Evolutionary conservation across 371 early-diverging fungal species (phyloP), one percentile per base, ranked within the genome.

Genomic region (Zychaea mexicana): DNA sequence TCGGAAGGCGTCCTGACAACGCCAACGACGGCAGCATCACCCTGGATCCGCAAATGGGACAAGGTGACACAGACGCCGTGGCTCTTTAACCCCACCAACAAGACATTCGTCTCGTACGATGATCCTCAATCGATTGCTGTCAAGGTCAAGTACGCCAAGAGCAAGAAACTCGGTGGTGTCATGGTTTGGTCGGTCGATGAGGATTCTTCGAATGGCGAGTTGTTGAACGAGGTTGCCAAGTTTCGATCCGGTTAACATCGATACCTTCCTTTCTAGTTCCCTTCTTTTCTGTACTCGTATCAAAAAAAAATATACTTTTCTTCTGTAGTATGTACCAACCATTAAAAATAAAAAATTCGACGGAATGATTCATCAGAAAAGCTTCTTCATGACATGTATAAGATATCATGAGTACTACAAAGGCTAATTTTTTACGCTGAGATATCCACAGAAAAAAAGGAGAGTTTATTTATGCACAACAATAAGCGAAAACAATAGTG

Each of bases 1-100:
- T 83, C 82, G 17, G 82, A 87, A 76, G 85, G 90, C 2, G 58
- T 91, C 8, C 67, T 89, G 39, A 77, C 75, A 0, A 67, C 70
- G 2, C 69, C 81, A 2, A 83, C 85, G 2, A 80, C 79, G 22
- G 83, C 85, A 19, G 73, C 69, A 8, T 74, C 85, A 8, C 83
- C 84, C 17, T 91, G 91, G 91, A 61, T 87, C 24, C 82, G 89
- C 24, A 63, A 79, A 61, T 89, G 82, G 78, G 91, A 90, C 30
- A 66, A 77, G 1, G 66, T 64, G 22, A 79, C 85, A 2, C 71
- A 76, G 33, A 89, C 90, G 3, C 90, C 89, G 6, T 90, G 90
- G 90, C 70, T 90, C 52, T 88, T 85, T 61, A 89, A 86, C 61
- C 74, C 77, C 19, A 53, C 63, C 5, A 79, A 75, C 42, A 86